A percentile compares a stretch with the other conserved stretches of the same genome.
Evolutionary conservation across 2,329 filamentous ascomycete genomes (phyloP).

Genomic region (Colletotrichum nymphaeae): DNA sequence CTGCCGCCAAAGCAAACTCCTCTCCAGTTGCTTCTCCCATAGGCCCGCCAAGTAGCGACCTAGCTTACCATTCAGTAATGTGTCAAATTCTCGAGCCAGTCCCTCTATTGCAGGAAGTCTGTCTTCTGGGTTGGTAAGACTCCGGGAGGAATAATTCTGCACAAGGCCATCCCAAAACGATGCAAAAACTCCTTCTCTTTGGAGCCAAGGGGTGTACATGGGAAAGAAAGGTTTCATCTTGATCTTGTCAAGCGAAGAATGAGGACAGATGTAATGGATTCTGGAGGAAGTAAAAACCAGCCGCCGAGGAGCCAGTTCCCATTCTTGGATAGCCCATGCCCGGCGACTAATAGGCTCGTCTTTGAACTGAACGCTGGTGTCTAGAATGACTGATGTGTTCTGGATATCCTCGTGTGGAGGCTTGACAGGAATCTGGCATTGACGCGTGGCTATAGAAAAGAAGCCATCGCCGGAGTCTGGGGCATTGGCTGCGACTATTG

Average conservation of each 20-base stretch:
- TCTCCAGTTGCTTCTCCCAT: not conserved
- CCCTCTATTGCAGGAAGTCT: not conserved
- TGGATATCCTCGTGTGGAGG: not conserved
- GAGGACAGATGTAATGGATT: not conserved
- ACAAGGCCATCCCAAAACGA: not conserved
- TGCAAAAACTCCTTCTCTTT: not conserved
- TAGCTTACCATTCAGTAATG: not conserved
- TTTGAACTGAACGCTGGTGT: not conserved
- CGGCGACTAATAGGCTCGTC: not conserved
- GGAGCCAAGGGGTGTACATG: not conserved
- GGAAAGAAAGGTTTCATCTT: not conserved
- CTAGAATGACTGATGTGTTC: not conserved
- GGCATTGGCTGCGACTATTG: not conserved
- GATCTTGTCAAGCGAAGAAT: not conserved
- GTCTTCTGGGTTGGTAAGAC: not conserved
- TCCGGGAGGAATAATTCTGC: not conserved
- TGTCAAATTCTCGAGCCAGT: not conserved
- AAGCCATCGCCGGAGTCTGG: not conserved
- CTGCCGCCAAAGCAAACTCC: not conserved
- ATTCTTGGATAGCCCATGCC: not conserved
- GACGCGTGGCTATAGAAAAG: not conserved
- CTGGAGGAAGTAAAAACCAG: not conserved
- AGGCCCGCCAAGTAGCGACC: not conserved
- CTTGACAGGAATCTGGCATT: not conserved
- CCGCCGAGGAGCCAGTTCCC: not conserved